Conservation (phyloP, 805 yeast genomes). For the Nakazawaea ambrosiae region DNA sequence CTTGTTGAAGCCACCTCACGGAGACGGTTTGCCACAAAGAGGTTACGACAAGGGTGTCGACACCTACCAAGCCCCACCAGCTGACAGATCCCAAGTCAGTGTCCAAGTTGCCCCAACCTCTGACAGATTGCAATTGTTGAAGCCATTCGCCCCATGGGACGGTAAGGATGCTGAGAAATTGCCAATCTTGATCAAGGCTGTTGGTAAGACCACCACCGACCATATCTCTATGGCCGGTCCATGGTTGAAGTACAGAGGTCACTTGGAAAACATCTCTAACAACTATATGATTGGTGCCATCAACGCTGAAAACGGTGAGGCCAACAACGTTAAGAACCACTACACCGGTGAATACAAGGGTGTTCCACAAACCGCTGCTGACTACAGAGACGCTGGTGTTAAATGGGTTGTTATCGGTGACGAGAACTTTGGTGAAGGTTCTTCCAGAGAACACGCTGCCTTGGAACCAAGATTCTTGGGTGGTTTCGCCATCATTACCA, state of each 20-base stretch:
- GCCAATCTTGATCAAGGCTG: slow-evolving; percentile 93
- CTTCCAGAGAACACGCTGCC: slow-evolving; percentile 99
- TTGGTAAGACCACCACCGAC: slow-evolving; percentile 98
- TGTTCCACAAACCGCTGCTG: slow-evolving; percentile 95
- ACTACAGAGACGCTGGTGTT: slow-evolving; percentile 88
- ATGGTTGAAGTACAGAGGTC: slow-evolving; percentile 99
- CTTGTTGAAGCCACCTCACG: slow-evolving; percentile 72
- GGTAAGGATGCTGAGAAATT: slow-evolving; percentile 85
- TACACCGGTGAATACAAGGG: slow-evolving; percentile 89
- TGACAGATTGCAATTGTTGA: slow-evolving; percentile 91
- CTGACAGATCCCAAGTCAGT: slow-evolving; percentile 64
- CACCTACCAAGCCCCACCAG: slow-evolving; percentile 97
- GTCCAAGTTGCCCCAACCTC: slow-evolving; percentile 84
- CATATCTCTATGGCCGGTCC: slow-evolving; percentile 99
- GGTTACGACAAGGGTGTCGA: slow-evolving; percentile 63
- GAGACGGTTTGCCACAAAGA: slow-evolving; percentile 72
- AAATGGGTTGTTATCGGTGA: slow-evolving; percentile 98
- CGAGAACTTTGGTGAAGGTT: slow-evolving; percentile 99
- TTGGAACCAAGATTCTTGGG: slow-evolving; percentile 99
- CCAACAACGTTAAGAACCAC: slow-evolving; percentile 83
- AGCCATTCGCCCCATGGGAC: slow-evolving; percentile 94
- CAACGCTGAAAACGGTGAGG: slow-evolving; percentile 93
- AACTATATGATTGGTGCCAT: slow-evolving; percentile 99
- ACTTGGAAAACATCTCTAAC: slow-evolving; percentile 96
- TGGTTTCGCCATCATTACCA: slow-evolving; percentile 96